Evolutionary conservation across 73 alveolate genomes (phyloP).

Genomic region (Paramecium tetraurelia): DNA sequence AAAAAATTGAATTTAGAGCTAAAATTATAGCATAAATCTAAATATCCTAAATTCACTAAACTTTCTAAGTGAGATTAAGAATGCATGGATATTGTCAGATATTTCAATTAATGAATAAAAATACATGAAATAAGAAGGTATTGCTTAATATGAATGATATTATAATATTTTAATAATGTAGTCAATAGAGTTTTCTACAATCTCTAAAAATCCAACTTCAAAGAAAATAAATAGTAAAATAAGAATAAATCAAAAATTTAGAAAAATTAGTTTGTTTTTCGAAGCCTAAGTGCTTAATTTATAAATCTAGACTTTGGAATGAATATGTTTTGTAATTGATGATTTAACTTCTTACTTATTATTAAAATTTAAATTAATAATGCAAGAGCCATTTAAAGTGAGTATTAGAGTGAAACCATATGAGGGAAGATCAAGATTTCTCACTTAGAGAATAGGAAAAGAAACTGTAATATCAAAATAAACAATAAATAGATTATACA

Average conservation of each 20-base stretch:
- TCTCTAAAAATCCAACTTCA: neutral
- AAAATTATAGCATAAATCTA: no score
- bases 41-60: no score
- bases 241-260: neutral
- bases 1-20: no score
- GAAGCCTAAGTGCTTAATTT: neutral
- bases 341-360: neutral
- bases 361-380: conserved; percentile 15
- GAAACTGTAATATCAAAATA: neutral
- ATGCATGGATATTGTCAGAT: neutral
- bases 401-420: conserved; percentile 37
- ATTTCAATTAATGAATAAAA: neutral
- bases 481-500: neutral
- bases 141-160: neutral
- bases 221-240: neutral
- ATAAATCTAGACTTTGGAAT: neutral
- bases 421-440: conserved; percentile 24
- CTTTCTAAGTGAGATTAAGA: neutral
- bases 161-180: neutral
- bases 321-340: neutral
- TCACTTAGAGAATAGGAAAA: neutral
- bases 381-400: conserved; percentile 55
- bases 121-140: neutral
- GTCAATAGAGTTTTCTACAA: neutral
- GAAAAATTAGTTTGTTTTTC: neutral